phyloP scores from a whole-genome alignment of 2,329 filamentous ascomycete genomes.

The Cladobotryum mycophilum region DNA sequence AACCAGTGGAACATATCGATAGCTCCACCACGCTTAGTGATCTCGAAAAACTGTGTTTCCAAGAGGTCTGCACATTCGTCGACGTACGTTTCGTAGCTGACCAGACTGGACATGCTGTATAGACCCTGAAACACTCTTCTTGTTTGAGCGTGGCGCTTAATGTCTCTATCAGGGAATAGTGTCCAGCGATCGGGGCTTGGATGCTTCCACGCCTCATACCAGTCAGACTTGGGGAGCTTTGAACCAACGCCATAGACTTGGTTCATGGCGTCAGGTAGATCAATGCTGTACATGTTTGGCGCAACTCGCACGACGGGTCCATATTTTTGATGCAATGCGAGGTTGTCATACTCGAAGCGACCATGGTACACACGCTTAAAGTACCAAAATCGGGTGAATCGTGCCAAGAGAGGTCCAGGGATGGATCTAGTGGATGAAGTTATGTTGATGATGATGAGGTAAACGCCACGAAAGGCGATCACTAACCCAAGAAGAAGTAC shows the following conservation, averaged over 20 bases:
- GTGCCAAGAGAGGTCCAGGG: slow-evolving; percentile 38
- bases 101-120: slow-evolving; percentile 42
- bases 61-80: slow-evolving; percentile 41
- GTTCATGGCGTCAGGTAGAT: slow-evolving; percentile 30
- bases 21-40: slow-evolving; percentile 16
- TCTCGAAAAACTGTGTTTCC: slow-evolving; percentile 28
- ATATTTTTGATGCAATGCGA: slow-evolving; percentile 33
- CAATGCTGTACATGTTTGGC: slow-evolving; percentile 35
- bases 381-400: slow-evolving; percentile 40
- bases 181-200: slow-evolving; percentile 17
- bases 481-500: too few relatives aligned
- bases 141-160: slow-evolving; percentile 26
- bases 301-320: slow-evolving; percentile 35
- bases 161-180: slow-evolving; percentile 28
- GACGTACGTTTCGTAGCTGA: slow-evolving; percentile 43
- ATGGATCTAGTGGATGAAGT: slow-evolving; percentile 25
- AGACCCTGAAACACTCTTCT: slow-evolving; percentile 36
- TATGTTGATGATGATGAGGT: background rate
- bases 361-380: slow-evolving; percentile 30
- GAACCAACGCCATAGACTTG: slow-evolving; percentile 35
- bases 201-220: slow-evolving; percentile 21
- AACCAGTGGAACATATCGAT: slow-evolving; percentile 38
- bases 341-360: slow-evolving; percentile 34
- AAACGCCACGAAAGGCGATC: background rate
- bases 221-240: slow-evolving; percentile 20